These are phyloP conservation scores for Pseudocercospora musae DNA, from an alignment of 2,329 filamentous ascomycete species.

Conservation along the genomic window DNA sequence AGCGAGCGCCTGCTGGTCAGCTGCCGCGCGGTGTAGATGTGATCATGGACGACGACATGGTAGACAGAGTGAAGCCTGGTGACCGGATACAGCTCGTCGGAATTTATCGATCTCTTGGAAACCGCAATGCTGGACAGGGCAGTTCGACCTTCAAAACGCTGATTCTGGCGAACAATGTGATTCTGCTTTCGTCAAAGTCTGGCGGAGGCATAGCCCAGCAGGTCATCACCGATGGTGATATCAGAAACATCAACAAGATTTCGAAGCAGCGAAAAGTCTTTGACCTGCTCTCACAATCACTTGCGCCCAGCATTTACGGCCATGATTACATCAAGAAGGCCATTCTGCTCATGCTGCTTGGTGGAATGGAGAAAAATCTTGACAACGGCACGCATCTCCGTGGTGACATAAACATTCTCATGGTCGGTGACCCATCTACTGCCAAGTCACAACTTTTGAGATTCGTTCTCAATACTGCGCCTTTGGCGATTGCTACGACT, in stretches of 20 bases:
- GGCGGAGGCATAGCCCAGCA: constrained; percentile 90
- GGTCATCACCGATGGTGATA: constrained; percentile 91
- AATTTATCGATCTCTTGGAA: constrained; percentile 89
- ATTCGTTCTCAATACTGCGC: constrained; percentile 95
- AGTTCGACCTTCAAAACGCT: constrained; percentile 94
- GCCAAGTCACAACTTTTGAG: constrained; percentile 97
- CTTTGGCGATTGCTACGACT: constrained; percentile 92
- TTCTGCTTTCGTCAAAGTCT: constrained; percentile 91
- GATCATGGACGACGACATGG: constrained; percentile 92
- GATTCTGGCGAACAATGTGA: constrained; percentile 90
- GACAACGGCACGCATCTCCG: constrained; percentile 97
- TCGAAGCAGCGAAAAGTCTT: constrained; percentile 93
- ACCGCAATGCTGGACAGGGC: constrained; percentile 84
- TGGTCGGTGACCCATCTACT: constrained; percentile 98
- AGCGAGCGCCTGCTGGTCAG: constrained; percentile 91
- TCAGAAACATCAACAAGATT: constrained; percentile 97
- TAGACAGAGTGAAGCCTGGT: constrained; percentile 90
- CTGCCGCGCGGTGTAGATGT: constrained; percentile 93
- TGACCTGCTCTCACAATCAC: constrained; percentile 85
- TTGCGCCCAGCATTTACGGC: constrained; percentile 94
- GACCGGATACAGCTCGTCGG: constrained; percentile 97
- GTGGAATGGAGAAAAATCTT: constrained; percentile 96
- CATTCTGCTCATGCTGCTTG: constrained; percentile 88
- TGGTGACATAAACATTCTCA: constrained; percentile 98
- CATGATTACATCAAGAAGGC: constrained; percentile 98